phyloP scores from a whole-genome alignment of 768 basidiomycete genomes.

The Leccinum uliginosum region DNA sequence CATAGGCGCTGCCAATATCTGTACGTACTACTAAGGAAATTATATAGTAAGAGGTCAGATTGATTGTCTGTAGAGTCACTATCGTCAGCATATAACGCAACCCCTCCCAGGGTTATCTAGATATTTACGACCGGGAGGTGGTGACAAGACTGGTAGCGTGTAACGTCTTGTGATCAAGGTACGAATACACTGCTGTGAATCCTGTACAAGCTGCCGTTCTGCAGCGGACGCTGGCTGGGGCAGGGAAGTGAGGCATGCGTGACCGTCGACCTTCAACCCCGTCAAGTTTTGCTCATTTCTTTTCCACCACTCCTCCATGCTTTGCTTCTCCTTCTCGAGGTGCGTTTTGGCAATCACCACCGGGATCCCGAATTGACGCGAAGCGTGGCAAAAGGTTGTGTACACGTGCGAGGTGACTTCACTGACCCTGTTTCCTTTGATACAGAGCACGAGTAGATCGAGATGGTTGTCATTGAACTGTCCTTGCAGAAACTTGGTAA shows the following conservation, averaged over 20 bases:
- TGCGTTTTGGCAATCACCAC: slow-evolving; percentile 36
- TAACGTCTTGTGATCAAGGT: slow-evolving; percentile 9
- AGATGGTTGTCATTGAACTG: slow-evolving; percentile 19
- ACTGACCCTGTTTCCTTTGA: slow-evolving; percentile 17
- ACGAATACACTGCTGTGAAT: slow-evolving; percentile 14
- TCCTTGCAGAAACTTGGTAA: slow-evolving; percentile 32
- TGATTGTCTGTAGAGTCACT: no score
- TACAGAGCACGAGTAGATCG: slow-evolving; percentile 23
- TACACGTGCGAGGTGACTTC: slow-evolving; percentile 14
- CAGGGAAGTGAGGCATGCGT: slow-evolving; percentile 28
- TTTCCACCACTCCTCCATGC: slow-evolving; percentile 33
- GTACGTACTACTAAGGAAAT: no score
- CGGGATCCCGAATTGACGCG: slow-evolving; percentile 32
- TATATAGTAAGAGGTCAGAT: no score
- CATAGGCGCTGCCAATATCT: neutral
- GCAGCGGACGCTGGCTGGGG: slow-evolving; percentile 13
- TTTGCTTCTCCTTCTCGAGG: slow-evolving; percentile 27
- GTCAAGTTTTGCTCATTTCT: slow-evolving; percentile 18
- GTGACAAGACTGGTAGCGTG: neutral
- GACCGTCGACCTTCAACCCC: slow-evolving; percentile 24
- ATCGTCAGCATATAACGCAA: slow-evolving; percentile 21
- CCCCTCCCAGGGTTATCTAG: neutral
- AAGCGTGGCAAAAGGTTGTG: slow-evolving; percentile 26
- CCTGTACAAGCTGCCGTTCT: neutral
- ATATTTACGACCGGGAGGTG: slow-evolving; percentile 4